Percentiles rank a stretch among this genome's conserved stretches.
These are phyloP conservation scores for Coemansia sp. DNA, from an alignment of 192 early-diverging fungal genomes.

Conservation along the genomic window DNA sequence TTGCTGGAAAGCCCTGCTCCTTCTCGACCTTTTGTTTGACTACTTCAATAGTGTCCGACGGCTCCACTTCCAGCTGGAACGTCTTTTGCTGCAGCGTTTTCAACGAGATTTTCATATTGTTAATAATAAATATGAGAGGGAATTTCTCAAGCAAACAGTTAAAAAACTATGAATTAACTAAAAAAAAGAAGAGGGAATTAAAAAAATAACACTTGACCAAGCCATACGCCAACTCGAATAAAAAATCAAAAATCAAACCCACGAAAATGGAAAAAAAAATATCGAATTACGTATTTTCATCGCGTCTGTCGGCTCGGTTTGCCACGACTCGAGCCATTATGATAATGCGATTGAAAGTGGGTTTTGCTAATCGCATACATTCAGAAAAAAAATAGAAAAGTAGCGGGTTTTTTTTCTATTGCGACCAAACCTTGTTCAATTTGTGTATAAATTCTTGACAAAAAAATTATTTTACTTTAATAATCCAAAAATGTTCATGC, in stretches of 20 bases:
- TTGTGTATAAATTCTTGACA: too few relatives aligned
- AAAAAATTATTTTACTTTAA: neutral
- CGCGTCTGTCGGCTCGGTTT: too few relatives aligned
- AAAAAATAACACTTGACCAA: too few relatives aligned
- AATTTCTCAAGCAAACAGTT: neutral
- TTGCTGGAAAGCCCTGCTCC: slow-evolving; percentile 68
- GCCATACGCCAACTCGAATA: too few relatives aligned
- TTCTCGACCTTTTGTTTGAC: slow-evolving; percentile 81
- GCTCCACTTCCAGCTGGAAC: slow-evolving; percentile 79
- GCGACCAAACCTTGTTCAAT: too few relatives aligned
- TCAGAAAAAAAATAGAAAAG: slow-evolving; percentile 1
- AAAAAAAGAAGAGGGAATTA: neutral
- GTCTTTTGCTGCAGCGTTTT: slow-evolving; percentile 90
- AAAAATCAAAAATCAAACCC: too few relatives aligned
- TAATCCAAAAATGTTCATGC: slow-evolving; percentile 49
- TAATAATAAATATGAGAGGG: too few relatives aligned
- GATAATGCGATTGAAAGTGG: too few relatives aligned
- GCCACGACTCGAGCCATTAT: too few relatives aligned
- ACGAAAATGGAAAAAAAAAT: too few relatives aligned
- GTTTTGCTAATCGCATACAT: too few relatives aligned
- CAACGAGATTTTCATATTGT: slow-evolving; percentile 73
- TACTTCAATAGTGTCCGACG: slow-evolving; percentile 63
- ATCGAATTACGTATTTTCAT: too few relatives aligned
- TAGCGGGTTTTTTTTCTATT: neutral
- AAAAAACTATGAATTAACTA: neutral